Base-by-base conservation (phyloP, 495 filamentous ascomycete species). In the Penicillium riverlandense region DNA sequence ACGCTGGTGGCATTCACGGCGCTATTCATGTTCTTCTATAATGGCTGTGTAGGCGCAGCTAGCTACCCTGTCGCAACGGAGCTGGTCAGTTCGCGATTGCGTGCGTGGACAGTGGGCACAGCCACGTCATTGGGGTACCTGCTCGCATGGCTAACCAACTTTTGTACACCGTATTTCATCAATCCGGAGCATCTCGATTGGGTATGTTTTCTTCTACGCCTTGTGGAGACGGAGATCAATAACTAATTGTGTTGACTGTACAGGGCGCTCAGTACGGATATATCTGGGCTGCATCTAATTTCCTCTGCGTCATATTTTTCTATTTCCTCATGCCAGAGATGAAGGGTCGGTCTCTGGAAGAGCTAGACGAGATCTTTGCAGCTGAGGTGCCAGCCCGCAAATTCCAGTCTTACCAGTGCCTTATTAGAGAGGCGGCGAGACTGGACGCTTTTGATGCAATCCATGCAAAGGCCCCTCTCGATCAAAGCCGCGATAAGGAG, bases 161-260 rank as follows among this genome's bases (percentile, higher is more conserved):
- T 81, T 70, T 16, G 15, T 16, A 16, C 15, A 16, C 15, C 78
- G 13, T 80, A 83, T 48, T 80, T 83, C 48, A 80, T 82, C 54
- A 81, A 80, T 43, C 77, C 78, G 0, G 58, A 59, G 29, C 55
- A 69, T 9, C 47, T 81, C 11, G 70, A 74, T 44, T 82, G 76
- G 76, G 76, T 75, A 1, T 40, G 43, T 47, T 12, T 5, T 16
- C 14, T 10, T 22, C 12, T 40, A 1, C 10, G 11, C 28, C 34
- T 46, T 4, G 22, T 22, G 22, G 22, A 22, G 22, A 22, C 2
- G 6, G 22, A 22, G 0, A 22, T 4, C 2, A 4, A 22, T 22
- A 22, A 22, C 22, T 22, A 22, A 22, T 6, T 4, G 22, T 3
- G 22, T 15, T 28, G 10, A 56, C 56, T 6, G 71, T 60, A 45